A percentile compares a stretch with the other conserved stretches of the same genome.
Conservation (phyloP, 2,329 filamentous ascomycete species). For the Lecanicillium sp. region DNA sequence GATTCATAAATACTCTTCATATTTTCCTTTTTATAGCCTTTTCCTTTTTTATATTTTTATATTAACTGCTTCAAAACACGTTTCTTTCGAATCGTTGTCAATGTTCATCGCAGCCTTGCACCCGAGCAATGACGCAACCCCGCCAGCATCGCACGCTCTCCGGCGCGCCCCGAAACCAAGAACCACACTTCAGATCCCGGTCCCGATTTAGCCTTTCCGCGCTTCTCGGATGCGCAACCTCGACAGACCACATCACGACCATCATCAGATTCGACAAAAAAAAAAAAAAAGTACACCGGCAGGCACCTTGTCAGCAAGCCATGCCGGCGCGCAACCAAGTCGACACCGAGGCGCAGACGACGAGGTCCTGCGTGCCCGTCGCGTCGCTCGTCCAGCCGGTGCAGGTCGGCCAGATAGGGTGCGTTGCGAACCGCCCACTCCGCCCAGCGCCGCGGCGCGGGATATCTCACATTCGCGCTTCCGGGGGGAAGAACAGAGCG, state of each 20-base stretch:
- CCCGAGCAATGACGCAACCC: conserved; percentile 12
- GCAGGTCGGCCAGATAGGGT: conserved; percentile 38
- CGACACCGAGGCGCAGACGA: conserved; percentile 32
- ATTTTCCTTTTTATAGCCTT: too few species aligned
- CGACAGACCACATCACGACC: neutral
- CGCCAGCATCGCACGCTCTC: too few species aligned
- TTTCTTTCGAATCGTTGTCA: too few species aligned
- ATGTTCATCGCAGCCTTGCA: too few species aligned
- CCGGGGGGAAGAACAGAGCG: too few species aligned
- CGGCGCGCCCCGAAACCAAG: neutral
- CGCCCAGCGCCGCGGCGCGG: neutral
- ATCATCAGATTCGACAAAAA: neutral
- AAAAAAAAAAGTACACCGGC: too few species aligned
- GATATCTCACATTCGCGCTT: too few species aligned
- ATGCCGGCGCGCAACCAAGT: conserved; percentile 10
- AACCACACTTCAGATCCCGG: neutral
- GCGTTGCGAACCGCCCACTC: conserved; percentile 14
- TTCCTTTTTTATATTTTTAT: too few species aligned
- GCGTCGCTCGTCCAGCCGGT: conserved; percentile 35
- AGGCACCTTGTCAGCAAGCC: neutral
- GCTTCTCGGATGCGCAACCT: neutral
- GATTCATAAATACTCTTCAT: too few species aligned
- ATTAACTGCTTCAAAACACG: too few species aligned
- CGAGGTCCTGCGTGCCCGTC: conserved; percentile 36
- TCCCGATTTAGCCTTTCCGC: neutral